phyloP scores from a whole-genome alignment of 2,329 filamentous ascomycete genomes.

The Trichophyton benhamiae region DNA sequence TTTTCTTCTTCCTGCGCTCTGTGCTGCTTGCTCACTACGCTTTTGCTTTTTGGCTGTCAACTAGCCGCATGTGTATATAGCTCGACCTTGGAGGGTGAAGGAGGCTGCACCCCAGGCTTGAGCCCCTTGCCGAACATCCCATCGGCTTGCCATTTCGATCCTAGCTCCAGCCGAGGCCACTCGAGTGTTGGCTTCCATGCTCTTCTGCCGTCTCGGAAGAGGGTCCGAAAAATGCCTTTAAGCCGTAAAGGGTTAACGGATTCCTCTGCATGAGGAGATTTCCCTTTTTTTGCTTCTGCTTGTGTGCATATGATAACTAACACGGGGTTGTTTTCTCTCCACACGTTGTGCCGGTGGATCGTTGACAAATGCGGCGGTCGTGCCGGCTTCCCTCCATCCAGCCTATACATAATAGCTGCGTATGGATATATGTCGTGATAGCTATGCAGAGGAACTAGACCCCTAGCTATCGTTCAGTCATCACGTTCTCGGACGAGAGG shows the following conservation, averaged over 20 bases:
- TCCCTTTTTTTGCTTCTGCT: not conserved
- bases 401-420: not conserved
- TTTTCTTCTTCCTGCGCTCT: not conserved
- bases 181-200: not conserved
- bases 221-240: not conserved
- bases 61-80: too few species aligned
- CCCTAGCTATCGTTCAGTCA: not conserved
- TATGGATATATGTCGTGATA: not conserved
- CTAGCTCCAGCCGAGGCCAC: not conserved
- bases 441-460: too few species aligned
- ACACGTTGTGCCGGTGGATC: not conserved
- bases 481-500: not conserved
- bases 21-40: not conserved
- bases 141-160: not conserved
- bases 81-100: too few species aligned
- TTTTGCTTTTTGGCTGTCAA: not conserved
- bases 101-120: not conserved
- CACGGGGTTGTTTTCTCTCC: not conserved
- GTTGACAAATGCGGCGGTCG: constrained; percentile 1
- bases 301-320: not conserved
- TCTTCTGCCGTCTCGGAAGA: not conserved
- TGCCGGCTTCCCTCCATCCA: not conserved
- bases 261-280: not conserved
- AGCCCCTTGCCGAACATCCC: not conserved
- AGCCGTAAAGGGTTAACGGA: not conserved